Evolutionary conservation across 345 rosid genomes (phyloP).

Genomic region (Lepidium didymum): DNA sequence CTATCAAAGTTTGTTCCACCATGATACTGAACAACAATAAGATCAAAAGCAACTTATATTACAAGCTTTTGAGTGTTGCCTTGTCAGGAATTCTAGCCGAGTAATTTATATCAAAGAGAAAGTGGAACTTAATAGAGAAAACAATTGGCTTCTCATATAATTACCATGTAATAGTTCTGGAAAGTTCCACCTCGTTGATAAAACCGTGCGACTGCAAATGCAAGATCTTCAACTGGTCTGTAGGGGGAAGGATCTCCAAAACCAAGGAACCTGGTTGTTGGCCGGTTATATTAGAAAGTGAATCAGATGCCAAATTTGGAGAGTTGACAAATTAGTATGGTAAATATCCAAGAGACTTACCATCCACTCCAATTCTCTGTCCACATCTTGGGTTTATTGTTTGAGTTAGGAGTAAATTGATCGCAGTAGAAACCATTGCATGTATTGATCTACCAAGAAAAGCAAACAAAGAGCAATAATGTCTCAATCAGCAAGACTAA

Average conservation of each 20-base stretch:
- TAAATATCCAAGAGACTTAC: conserved; percentile 32
- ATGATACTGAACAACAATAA: conserved; percentile 52
- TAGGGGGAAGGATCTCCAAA: conserved; percentile 84
- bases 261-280: conserved; percentile 52
- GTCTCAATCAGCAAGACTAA: not conserved
- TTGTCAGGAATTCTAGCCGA: not conserved
- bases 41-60: conserved; percentile 10
- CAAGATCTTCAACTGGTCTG: conserved; percentile 86
- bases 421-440: conserved; percentile 98
- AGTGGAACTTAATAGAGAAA: not conserved
- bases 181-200: conserved; percentile 93
- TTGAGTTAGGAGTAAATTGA: conserved; percentile 89
- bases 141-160: not conserved
- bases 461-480: not conserved
- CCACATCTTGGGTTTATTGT: conserved; percentile 88
- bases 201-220: conserved; percentile 90
- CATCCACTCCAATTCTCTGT: conserved; percentile 98
- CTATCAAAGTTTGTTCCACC: conserved; percentile 96
- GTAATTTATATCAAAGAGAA: not conserved
- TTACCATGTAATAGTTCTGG: conserved; percentile 96
- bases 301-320: not conserved
- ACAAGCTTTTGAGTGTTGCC: not conserved
- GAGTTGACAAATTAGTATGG: not conserved
- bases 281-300: conserved; percentile 7
- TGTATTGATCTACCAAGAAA: conserved; percentile 65